A percentile compares a stretch with the other conserved stretches of the same genome.
Conservation (phyloP, 805 yeast genomes). For the Pichia californica region DNA sequence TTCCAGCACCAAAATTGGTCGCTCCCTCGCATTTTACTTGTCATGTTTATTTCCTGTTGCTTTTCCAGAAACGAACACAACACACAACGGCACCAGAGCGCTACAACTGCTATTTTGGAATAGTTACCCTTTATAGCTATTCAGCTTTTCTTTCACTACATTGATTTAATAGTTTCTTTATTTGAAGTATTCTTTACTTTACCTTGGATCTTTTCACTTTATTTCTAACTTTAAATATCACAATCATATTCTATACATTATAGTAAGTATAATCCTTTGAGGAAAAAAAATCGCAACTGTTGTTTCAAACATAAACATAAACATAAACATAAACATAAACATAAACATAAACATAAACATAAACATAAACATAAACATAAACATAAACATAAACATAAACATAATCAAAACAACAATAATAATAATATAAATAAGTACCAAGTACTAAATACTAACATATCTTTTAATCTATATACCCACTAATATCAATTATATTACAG, state of each 20-base stretch:
- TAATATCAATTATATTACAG: neutral
- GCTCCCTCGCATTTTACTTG: neutral
- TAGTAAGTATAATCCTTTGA: too few relatives aligned
- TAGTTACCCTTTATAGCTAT: conserved; percentile 1
- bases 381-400: too few relatives aligned
- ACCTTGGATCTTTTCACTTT: neutral
- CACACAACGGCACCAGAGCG: neutral
- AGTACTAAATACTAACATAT: too few relatives aligned
- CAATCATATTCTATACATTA: neutral
- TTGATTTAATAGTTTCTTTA: too few relatives aligned
- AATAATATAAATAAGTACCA: too few relatives aligned
- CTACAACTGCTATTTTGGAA: neutral
- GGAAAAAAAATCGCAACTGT: too few relatives aligned
- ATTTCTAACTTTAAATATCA: neutral
- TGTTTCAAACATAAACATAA: too few relatives aligned
- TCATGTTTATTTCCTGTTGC: conserved; percentile 1
- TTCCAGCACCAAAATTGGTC: too few relatives aligned
- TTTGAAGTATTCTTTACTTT: neutral
- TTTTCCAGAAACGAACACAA: neutral
- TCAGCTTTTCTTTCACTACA: neutral
- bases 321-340: too few relatives aligned
- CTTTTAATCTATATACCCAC: neutral
- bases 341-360: too few relatives aligned
- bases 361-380: too few relatives aligned
- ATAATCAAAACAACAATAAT: too few relatives aligned